Conservation (phyloP, 2,329 filamentous ascomycete genomes). For the Ceratocystis albifundus region DNA sequence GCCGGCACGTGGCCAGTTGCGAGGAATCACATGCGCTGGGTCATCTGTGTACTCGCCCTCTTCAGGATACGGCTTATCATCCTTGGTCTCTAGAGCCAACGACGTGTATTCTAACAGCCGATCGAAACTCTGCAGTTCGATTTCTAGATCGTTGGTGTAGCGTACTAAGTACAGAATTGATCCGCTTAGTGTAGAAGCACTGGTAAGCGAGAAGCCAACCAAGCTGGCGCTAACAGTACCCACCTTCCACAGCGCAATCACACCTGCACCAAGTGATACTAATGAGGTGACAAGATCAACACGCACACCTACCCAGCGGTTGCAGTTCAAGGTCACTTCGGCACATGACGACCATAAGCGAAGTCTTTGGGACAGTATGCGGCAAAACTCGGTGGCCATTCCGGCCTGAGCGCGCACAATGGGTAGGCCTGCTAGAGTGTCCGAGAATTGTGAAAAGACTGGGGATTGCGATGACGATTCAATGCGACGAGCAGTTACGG, state of each 20-base stretch:
- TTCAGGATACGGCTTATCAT: slow-evolving; percentile 27
- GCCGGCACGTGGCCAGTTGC: slow-evolving; percentile 31
- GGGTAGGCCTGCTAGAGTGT: slow-evolving; percentile 33
- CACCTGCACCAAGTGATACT: slow-evolving; percentile 35
- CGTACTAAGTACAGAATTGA: slow-evolving; percentile 36
- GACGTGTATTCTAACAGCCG: slow-evolving; percentile 32
- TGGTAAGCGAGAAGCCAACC: slow-evolving; percentile 40
- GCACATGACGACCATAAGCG: slow-evolving; percentile 31
- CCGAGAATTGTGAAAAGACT: slow-evolving; percentile 38
- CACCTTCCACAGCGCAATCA: slow-evolving; percentile 34
- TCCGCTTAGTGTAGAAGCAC: slow-evolving; percentile 36
- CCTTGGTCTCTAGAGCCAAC: slow-evolving; percentile 31
- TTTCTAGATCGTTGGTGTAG: slow-evolving; percentile 37
- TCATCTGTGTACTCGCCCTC: slow-evolving; percentile 28
- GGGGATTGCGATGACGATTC: slow-evolving; percentile 38
- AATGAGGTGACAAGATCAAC: slow-evolving; percentile 37
- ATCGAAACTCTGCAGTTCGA: slow-evolving; percentile 38
- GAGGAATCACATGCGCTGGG: slow-evolving; percentile 26
- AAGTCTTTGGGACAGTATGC: slow-evolving; percentile 34
- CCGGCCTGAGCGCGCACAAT: slow-evolving; percentile 36
- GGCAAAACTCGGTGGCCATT: slow-evolving; percentile 35
- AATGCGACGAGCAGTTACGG: slow-evolving; percentile 37
- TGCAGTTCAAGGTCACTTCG: slow-evolving; percentile 37
- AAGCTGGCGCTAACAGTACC: slow-evolving; percentile 34
- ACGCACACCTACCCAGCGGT: slow-evolving; percentile 39